Base-by-base conservation (phyloP, 2,329 filamentous ascomycete species). In the Alternaria sp. region DNA sequence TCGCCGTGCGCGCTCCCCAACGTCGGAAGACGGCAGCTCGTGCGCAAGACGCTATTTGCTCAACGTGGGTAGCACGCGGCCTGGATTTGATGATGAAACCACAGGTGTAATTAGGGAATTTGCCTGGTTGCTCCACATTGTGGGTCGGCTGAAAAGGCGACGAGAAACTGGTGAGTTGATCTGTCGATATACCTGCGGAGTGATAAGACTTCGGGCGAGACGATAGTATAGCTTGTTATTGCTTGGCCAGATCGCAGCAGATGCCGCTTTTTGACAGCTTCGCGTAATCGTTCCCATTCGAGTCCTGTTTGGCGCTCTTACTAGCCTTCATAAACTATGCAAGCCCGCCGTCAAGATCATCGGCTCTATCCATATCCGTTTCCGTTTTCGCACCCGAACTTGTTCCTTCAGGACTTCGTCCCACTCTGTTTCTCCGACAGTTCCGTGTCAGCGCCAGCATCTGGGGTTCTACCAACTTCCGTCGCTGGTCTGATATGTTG, bases 1-100 rank as follows among this genome's bases (percentile, higher is more conserved):
- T 28, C 29, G 29, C 42, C 42, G 50, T 53, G 55, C 42, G 50
- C 28, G 41, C 34, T 51, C 50, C 37, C 21, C 33, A 11, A 17
- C 13, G 3, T 48, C 42, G 55, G 51, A 48, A 54, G 28, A 54
- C 33, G 44, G 34, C 41, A 40, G 51, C 56, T 58, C 45, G 56
- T 50, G 56, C 56, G 51, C 50, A 44, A 36, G 31, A 26, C 31
- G 28, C 14, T 42, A 21, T 49, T 31, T 58, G 50, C 50, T 40
- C 42, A 33, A 21, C 24, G 23, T 48, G 29, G 4, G 40, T 45
- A 33, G 39, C 8, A 31, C 34, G 37, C 50, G 36, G 55, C 50
- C 42, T n/a, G 31, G 42, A 24, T 24, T 44, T 49, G 23, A 31
- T 28, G 34, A 41, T 49, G 42, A 49, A 46, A 17, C 55, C n/a